Base-by-base conservation (phyloP, 139 green algal species). In the Picochlorum sp. region DNA sequence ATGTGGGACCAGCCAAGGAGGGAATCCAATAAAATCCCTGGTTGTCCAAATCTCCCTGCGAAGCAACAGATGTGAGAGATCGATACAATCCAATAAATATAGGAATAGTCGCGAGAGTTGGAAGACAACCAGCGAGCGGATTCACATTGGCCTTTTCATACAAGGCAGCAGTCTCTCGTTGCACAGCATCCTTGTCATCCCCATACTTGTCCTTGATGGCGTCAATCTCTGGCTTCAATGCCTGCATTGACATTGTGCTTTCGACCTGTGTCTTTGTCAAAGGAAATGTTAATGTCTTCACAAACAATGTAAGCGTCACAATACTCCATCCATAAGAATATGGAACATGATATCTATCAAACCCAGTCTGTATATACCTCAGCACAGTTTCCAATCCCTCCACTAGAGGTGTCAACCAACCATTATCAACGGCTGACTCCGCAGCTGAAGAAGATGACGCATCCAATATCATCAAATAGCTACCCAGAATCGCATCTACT, bases 251-350 rank as follows among this genome's bases (percentile, higher is more conserved):
- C 56, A 96, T 66, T 1, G 73, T 57, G 0, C 70, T 85, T 69
- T 96, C 89, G 15, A 92, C 88, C 86, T 98, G 94, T 73, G 97
- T 89, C 75, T 96, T 90, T 16, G 89, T 88, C n/a, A 98, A 81
- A 3, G 93, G 93, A 63, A 89, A 96, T 1, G 94, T 98, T 21
- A 72, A 74, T 11, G 78, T 41, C 82, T 98, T 98, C 28, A 98
- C 86, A 45, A 93, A 10, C 7, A 92, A n/a, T 0, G 90, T 97
- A 13, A 97, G 78, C 34, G 87, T 57, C 49, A 97, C 88, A 70
- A 97, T 97, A 55, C 90, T 84, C 70, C 89, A 97, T 24, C 90
- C 90, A 68, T 98, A 98, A 3, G 83, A 85, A 73, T 98, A 97
- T 11, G 93, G 93, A 13, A 96, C 78, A 60, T 83, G 45, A 5